Evolutionary conservation across 305 asterid species (phyloP).

Genomic region (Fraxinus velutina): DNA sequence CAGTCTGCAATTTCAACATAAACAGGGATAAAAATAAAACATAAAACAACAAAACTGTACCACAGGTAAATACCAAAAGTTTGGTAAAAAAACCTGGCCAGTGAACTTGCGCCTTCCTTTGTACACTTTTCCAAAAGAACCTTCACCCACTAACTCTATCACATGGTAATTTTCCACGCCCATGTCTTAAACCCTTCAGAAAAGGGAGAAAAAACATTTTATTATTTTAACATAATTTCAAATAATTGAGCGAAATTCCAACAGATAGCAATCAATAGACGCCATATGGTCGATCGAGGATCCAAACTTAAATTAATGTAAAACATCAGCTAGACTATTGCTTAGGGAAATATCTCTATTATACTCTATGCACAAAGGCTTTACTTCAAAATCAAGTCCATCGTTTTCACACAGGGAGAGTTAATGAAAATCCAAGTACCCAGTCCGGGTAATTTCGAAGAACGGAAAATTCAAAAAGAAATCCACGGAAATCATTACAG

Average conservation of each 20-base stretch:
- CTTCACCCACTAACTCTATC: conserved; percentile 94
- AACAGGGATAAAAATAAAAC: background rate
- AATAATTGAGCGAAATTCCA: background rate
- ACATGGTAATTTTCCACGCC: conserved; percentile 88
- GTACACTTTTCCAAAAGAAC: conserved; percentile 96
- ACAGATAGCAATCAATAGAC: background rate
- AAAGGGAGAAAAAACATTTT: background rate
- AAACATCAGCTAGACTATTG: conserved; percentile 12
- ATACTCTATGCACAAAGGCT: background rate
- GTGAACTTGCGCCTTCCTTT: conserved; percentile 93
- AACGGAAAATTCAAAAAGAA: background rate
- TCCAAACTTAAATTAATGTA: conserved; percentile 3
- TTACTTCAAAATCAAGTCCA: background rate
- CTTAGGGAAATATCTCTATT: background rate
- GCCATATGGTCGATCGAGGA: background rate
- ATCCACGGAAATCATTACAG: background rate
- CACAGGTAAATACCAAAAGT: background rate
- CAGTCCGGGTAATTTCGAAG: background rate
- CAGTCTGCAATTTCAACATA: conserved; percentile 59
- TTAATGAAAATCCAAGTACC: background rate
- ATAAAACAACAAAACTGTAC: conserved; percentile 3
- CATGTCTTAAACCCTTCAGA: conserved; percentile 42
- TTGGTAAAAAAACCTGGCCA: conserved; percentile 59
- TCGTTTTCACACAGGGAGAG: background rate
- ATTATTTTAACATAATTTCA: background rate